These are phyloP conservation scores for Mucor circinelloides DNA, from an alignment of 371 early-diverging fungal genomes.

Conservation along the genomic window DNA sequence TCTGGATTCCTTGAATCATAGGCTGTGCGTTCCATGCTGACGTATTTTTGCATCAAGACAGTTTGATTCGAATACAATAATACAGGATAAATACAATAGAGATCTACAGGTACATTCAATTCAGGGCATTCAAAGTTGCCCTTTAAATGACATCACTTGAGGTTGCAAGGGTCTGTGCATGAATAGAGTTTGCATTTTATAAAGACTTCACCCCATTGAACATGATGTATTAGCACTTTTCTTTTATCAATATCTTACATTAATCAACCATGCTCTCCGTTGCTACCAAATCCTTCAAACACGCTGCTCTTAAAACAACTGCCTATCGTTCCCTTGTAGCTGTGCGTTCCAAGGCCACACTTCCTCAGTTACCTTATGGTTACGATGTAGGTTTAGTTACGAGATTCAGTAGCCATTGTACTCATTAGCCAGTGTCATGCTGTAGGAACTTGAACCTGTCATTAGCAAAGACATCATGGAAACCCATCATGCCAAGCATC, in stretches of 20 bases:
- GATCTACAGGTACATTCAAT: background rate
- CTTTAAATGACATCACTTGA: background rate
- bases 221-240: background rate
- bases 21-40: background rate
- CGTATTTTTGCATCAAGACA: background rate
- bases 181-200: background rate
- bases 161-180: background rate
- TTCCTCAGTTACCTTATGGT: constrained; percentile 76
- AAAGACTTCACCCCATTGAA: background rate
- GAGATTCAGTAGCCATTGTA: background rate
- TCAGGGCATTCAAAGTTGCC: background rate
- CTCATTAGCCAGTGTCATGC: background rate
- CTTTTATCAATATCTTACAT: background rate
- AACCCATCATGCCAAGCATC: constrained; percentile 96
- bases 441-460: constrained; percentile 88
- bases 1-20: background rate
- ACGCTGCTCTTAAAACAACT: constrained; percentile 25
- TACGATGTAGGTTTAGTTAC: constrained; percentile 52
- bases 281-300: constrained; percentile 45
- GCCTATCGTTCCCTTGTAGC: constrained; percentile 48
- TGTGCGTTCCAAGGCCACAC: constrained; percentile 66
- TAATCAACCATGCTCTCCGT: constrained; percentile 38
- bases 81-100: background rate
- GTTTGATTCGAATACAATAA: background rate
- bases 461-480: constrained; percentile 95